These are phyloP conservation scores for Eragrostis tef DNA, from an alignment of 202 grass and related monocot genomes.

Conservation along the genomic window DNA sequence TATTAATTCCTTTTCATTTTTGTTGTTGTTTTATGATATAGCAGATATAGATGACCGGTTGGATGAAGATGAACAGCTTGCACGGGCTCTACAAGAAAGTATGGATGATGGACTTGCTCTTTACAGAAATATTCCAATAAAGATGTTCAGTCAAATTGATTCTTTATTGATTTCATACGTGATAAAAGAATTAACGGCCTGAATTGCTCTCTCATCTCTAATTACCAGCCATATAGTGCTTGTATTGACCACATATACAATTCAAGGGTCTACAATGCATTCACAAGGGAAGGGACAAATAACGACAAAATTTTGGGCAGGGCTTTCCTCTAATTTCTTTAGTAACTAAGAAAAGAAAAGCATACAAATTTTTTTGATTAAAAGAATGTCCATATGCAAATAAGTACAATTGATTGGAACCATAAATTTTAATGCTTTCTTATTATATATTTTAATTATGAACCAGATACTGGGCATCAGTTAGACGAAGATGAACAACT, in stretches of 20 bases:
- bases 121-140: constrained; percentile 40
- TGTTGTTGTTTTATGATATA: constrained; percentile 28
- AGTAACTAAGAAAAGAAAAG: constrained; percentile 20
- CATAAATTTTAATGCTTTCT: constrained; percentile 23
- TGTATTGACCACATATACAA: constrained; percentile 11
- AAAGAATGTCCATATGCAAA: constrained; percentile 32
- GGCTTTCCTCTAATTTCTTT: constrained; percentile 30
- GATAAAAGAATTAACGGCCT: background rate
- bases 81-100: constrained; percentile 89
- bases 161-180: constrained; percentile 13
- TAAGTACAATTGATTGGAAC: constrained; percentile 24
- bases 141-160: constrained; percentile 29
- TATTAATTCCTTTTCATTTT: constrained; percentile 28
- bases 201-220: background rate
- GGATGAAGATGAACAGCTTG: constrained; percentile 85
- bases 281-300: background rate
- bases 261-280: background rate
- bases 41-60: constrained; percentile 40
- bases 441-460: constrained; percentile 39
- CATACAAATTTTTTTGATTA: constrained; percentile 24
- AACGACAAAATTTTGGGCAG: background rate
- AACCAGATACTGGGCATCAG: constrained; percentile 52
- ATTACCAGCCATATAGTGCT: background rate
- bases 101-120: constrained; percentile 57
- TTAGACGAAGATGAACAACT: constrained; percentile 80